These are phyloP conservation scores for Amaranthus tricolor DNA, from an alignment of 179 eudicot species.

Conservation along the genomic window DNA sequence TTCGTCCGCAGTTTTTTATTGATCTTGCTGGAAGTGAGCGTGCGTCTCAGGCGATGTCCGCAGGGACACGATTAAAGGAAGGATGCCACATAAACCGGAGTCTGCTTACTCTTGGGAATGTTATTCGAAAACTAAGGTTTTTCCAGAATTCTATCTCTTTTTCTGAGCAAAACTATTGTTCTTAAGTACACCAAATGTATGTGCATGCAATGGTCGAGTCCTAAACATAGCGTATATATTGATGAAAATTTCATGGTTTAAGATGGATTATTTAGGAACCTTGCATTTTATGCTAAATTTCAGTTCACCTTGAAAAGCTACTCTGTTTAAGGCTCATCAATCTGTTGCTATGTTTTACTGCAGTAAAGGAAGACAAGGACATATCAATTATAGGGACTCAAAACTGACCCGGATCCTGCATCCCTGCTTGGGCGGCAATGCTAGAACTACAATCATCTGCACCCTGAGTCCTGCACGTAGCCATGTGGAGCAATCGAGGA, in stretches of 20 bases:
- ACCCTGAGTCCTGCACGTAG: conserved; percentile 95
- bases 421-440: conserved; percentile 95
- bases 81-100: conserved; percentile 97
- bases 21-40: conserved; percentile 99
- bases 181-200: too few species aligned
- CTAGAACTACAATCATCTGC: conserved; percentile 95
- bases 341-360: conserved; percentile 22
- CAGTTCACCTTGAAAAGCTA: not conserved
- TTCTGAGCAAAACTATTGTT: not conserved
- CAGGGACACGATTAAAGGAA: conserved; percentile 85
- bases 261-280: not conserved
- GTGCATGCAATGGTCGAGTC: too few species aligned
- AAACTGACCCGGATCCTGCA: conserved; percentile 93
- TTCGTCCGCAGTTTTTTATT: conserved; percentile 72
- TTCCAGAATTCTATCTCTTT: conserved; percentile 5
- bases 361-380: conserved; percentile 95
- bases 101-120: conserved; percentile 81
- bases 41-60: conserved; percentile 90
- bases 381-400: conserved; percentile 88
- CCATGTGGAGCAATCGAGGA: conserved; percentile 98
- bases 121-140: conserved; percentile 94
- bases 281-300: not conserved
- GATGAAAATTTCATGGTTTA: not conserved
- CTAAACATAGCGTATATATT: not conserved
- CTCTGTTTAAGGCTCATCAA: conserved; percentile 3